A percentile compares a stretch with the other conserved stretches of the same genome.
Evolutionary conservation across 2,329 filamentous ascomycete species (phyloP).

Genomic region (Drechslerella stenobrocha): DNA sequence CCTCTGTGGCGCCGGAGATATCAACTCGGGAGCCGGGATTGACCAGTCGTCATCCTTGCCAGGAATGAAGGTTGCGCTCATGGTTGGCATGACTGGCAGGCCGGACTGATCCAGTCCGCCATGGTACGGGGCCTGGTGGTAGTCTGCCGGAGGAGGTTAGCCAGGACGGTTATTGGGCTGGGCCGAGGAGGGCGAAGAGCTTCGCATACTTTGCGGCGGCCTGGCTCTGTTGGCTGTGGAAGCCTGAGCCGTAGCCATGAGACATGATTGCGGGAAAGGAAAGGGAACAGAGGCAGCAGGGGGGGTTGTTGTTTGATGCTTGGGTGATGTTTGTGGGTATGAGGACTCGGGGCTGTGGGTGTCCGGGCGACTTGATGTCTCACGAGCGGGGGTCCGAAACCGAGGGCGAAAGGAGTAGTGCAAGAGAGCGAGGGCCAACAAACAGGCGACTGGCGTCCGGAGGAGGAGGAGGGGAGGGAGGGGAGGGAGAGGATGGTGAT

Average conservation of each 20-base stretch:
- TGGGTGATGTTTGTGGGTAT: too few relatives aligned
- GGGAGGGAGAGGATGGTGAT: too few relatives aligned
- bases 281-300: neutral
- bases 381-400: neutral
- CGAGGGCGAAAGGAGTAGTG: neutral
- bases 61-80: slow-evolving; percentile 69
- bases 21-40: slow-evolving; percentile 67
- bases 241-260: slow-evolving; percentile 35
- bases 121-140: slow-evolving; percentile 18
- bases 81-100: slow-evolving; percentile 45
- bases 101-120: slow-evolving; percentile 42
- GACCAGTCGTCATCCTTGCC: slow-evolving; percentile 70
- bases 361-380: slow-evolving; percentile 2
- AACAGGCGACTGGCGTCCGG: too few relatives aligned
- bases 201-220: slow-evolving; percentile 35
- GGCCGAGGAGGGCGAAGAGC: neutral
- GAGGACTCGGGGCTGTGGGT: too few relatives aligned
- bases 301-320: too few relatives aligned
- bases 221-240: slow-evolving; percentile 26
- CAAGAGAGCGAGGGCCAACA: neutral
- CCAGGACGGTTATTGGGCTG: neutral
- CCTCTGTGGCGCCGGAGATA: slow-evolving; percentile 72
- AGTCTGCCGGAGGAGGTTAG: slow-evolving; percentile 39
- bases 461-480: too few relatives aligned
- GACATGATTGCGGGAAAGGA: slow-evolving; percentile 22